Conservation (phyloP, 768 basidiomycete genomes). For the Kwoniella europaea region DNA sequence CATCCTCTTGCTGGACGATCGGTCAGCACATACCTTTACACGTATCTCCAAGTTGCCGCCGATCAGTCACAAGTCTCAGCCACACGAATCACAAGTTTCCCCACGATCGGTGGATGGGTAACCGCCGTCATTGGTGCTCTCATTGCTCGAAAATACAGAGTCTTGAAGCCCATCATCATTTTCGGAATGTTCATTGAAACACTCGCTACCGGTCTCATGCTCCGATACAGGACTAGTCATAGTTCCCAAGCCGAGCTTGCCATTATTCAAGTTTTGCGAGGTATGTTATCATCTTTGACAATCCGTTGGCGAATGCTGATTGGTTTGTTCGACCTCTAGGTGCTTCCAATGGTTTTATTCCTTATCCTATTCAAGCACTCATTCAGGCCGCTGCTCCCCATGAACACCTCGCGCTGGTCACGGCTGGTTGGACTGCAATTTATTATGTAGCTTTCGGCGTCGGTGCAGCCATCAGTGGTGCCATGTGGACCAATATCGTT, state of each 20-base stretch:
- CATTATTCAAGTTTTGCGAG: constrained; percentile 51
- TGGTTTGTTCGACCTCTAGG: constrained; percentile 1
- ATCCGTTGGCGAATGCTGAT: background rate
- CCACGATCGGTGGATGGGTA: constrained; percentile 37
- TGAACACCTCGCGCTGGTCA: constrained; percentile 44
- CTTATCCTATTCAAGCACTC: constrained; percentile 51
- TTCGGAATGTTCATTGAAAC: constrained; percentile 46
- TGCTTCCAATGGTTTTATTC: constrained; percentile 45
- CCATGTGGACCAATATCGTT: constrained; percentile 57
- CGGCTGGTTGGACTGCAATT: constrained; percentile 47
- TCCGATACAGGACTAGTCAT: constrained; percentile 45
- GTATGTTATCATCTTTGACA: constrained; percentile 19
- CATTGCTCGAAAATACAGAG: constrained; percentile 41
- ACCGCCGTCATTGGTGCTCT: constrained; percentile 38
- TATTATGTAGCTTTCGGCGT: constrained; percentile 53
- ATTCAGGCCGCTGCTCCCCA: constrained; percentile 40
- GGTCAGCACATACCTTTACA: constrained; percentile 37
- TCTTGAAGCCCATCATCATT: constrained; percentile 56
- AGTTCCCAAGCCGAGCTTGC: constrained; percentile 45
- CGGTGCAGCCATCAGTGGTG: constrained; percentile 52
- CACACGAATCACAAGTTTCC: constrained; percentile 33
- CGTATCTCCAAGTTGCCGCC: constrained; percentile 47
- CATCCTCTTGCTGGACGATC: constrained; percentile 52
- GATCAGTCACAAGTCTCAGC: constrained; percentile 32
- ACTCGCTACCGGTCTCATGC: constrained; percentile 54